Conservation (phyloP, 1,139 yeast genomes). For the Groenewaldozyma sp. region DNA sequence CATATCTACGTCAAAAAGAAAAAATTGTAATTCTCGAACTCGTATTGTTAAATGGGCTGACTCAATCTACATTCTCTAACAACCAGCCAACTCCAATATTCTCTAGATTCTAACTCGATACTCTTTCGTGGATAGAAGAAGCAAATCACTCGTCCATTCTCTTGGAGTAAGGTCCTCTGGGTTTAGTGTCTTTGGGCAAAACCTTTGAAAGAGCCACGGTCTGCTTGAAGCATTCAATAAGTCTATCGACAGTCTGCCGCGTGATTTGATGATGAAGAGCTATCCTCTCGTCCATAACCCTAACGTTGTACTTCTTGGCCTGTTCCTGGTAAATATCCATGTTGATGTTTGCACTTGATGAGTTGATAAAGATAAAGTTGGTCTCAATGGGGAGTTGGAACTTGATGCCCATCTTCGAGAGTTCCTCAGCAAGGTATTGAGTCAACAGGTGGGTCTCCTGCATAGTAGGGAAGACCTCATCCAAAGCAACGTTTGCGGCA, state of each 20-base stretch:
- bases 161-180: neutral
- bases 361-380: constrained; percentile 75
- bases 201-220: constrained; percentile 30
- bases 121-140: no score
- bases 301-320: constrained; percentile 54
- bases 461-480: constrained; percentile 59
- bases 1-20: no score
- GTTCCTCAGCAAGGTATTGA: constrained; percentile 45
- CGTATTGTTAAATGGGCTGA: no score
- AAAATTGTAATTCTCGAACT: no score
- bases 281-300: constrained; percentile 59
- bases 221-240: constrained; percentile 53
- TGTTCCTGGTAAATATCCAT: constrained; percentile 46
- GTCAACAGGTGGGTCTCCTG: constrained; percentile 61
- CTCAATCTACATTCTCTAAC: no score
- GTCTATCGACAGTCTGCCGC: constrained; percentile 53
- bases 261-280: constrained; percentile 81
- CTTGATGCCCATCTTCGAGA: constrained; percentile 40
- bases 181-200: constrained; percentile 3
- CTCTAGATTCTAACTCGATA: no score
- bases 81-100: no score
- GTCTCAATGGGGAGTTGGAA: constrained; percentile 76
- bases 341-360: constrained; percentile 49
- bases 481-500: constrained; percentile 75
- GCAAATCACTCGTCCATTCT: neutral